Percentiles rank a stretch among this genome's conserved stretches.
Conservation (phyloP, 2,329 filamentous ascomycete genomes). For the Drechslera avenae region DNA sequence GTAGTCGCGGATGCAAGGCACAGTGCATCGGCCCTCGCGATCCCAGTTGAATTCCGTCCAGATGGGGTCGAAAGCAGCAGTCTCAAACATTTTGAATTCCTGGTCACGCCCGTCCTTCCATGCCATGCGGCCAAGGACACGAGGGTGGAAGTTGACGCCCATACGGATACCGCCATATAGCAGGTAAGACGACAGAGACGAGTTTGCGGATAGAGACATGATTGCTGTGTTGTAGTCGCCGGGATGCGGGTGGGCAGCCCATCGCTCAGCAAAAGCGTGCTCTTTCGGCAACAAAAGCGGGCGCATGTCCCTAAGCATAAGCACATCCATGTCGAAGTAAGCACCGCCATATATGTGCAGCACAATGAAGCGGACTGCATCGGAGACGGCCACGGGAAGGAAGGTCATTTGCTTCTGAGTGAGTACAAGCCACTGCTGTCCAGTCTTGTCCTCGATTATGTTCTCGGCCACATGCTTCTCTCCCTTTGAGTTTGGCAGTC, state of each 20-base stretch:
- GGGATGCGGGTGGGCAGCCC: slow-evolving; percentile 59
- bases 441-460: slow-evolving; percentile 55
- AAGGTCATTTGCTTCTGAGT: slow-evolving; percentile 63
- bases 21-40: slow-evolving; percentile 57
- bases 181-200: slow-evolving; percentile 60
- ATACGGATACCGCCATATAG: slow-evolving; percentile 62
- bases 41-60: slow-evolving; percentile 64
- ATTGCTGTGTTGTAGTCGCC: slow-evolving; percentile 64
- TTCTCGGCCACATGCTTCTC: slow-evolving; percentile 57
- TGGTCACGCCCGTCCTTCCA: slow-evolving; percentile 61
- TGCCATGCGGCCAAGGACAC: slow-evolving; percentile 61
- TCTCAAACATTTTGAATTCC: slow-evolving; percentile 63
- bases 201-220: slow-evolving; percentile 62
- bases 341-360: slow-evolving; percentile 60
- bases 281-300: slow-evolving; percentile 57
- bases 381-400: slow-evolving; percentile 62
- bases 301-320: slow-evolving; percentile 62
- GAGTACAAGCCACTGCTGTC: slow-evolving; percentile 60
- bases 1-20: slow-evolving; percentile 61
- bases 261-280: slow-evolving; percentile 61
- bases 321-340: slow-evolving; percentile 63
- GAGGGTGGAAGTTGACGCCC: slow-evolving; percentile 63
- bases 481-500: slow-evolving; percentile 51
- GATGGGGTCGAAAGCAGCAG: slow-evolving; percentile 62
- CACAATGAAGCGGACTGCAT: slow-evolving; percentile 61